Evolutionary conservation across 176 grass and related monocot genomes (phyloP), one percentile per base, ranked within the genome.

Genomic region (Melocanna baccifera): DNA sequence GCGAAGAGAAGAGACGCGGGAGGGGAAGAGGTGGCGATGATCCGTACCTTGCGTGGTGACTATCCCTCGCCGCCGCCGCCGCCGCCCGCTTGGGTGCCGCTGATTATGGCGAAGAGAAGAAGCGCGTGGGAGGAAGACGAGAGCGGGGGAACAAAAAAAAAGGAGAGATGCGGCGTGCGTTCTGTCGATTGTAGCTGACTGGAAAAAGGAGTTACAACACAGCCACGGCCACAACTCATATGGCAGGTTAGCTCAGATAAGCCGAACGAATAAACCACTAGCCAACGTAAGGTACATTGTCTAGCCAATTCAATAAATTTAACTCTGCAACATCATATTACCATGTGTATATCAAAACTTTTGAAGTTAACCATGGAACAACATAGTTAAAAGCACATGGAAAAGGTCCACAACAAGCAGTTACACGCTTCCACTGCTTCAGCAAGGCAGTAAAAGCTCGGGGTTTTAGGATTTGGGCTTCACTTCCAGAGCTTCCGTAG

Each of bases 401-500:
- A 26, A 22, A 43, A 22, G 25, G 76, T 85, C 76, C 76, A 50
- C 6, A 84, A 45, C 81, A 73, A 57, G 50, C 69, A 45, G 81
- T 66, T 88, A 79, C 75, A 84, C 12, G 37, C 50, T 67, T 84
- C 47, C 42, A 5, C 47, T 26, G 84, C 40, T 81, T 77, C 69
- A 71, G 34, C 68, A 10, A 74, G 30, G 52, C 69, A 12, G 75
- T 12, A 16, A 68, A 88, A 88, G 83, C n/a, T 72, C 15, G 3
- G 55, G 12, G 47, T 65, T 28, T 1, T 7, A 23, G 47, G 13
- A 40, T 3, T 16, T 20, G 64, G 46, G 30, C 58, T 57, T 81
- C 87, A 95, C 88, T 95, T 95, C 93, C 93, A 95, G 20, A 95
- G 93, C 85, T 95, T 95, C 58, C 88, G 73, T 26, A 92, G 88